Evolutionary conservation across 202 grass and related monocot genomes (phyloP).

Genomic region (Digitaria exilis): DNA sequence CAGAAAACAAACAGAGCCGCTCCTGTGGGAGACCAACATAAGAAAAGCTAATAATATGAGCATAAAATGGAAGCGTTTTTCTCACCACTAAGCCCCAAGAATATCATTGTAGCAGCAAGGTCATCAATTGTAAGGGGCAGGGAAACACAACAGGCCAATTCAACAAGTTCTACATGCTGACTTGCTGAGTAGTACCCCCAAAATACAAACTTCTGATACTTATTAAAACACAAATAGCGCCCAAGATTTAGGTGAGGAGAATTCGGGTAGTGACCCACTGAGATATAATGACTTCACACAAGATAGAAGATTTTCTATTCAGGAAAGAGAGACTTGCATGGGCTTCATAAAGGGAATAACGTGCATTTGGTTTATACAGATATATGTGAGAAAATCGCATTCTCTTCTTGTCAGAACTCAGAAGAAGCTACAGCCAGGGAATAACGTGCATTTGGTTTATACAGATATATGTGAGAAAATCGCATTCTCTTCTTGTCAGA

Average conservation of each 20-base stretch:
- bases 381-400: background rate
- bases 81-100: conserved; percentile 9
- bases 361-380: conserved; percentile 9
- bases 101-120: background rate
- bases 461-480: background rate
- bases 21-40: conserved; percentile 53
- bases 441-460: conserved; percentile 8
- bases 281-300: background rate
- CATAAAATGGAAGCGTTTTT: conserved; percentile 4
- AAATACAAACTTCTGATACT: conserved; percentile 1
- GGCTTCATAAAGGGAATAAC: background rate
- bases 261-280: conserved; percentile 1
- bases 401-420: conserved; percentile 10
- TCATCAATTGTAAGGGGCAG: background rate
- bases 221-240: background rate
- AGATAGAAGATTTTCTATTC: background rate
- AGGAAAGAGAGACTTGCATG: background rate
- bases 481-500: conserved; percentile 3
- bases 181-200: background rate
- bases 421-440: conserved; percentile 19
- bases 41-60: conserved; percentile 12
- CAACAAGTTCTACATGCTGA: no score
- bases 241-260: background rate
- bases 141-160: background rate
- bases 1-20: conserved; percentile 65